phyloP scores from a whole-genome alignment of 768 basidiomycete genomes.

The Mycena polygramma region DNA sequence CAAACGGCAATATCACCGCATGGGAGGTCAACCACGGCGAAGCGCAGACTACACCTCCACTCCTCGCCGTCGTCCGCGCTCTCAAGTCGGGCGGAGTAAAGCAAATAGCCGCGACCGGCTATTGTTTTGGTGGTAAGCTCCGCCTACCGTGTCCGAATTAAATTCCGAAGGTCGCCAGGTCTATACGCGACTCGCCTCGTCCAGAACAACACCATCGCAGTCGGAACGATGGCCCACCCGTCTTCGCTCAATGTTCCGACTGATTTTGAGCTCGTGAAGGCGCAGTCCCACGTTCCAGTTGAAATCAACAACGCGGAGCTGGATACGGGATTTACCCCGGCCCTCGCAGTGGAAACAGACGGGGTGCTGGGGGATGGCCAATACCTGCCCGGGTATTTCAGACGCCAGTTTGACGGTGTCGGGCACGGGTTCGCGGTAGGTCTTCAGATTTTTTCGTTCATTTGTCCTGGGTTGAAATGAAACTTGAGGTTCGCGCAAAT shows the following conservation, averaged over 20 bases:
- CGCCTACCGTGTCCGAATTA: background rate
- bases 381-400: conserved; percentile 34
- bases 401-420: conserved; percentile 35
- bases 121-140: conserved; percentile 49
- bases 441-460: background rate
- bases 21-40: conserved; percentile 51
- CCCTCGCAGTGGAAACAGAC: conserved; percentile 35
- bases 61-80: conserved; percentile 49
- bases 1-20: conserved; percentile 36
- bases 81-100: conserved; percentile 53
- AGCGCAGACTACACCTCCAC: conserved; percentile 45
- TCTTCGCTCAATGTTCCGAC: conserved; percentile 32
- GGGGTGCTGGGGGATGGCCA: conserved; percentile 28
- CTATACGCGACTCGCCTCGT: conserved; percentile 36
- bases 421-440: conserved; percentile 39
- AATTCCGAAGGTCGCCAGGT: conserved; percentile 13
- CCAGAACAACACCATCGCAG: conserved; percentile 39
- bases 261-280: conserved; percentile 35
- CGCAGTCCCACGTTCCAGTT: conserved; percentile 33
- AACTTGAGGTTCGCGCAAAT: conserved; percentile 34
- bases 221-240: conserved; percentile 38
- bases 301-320: conserved; percentile 39
- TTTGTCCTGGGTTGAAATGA: background rate
- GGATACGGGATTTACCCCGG: conserved; percentile 37
- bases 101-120: conserved; percentile 51